Conservation (phyloP, 176 grass and related monocot species). For the Saccharum spontaneum region DNA sequence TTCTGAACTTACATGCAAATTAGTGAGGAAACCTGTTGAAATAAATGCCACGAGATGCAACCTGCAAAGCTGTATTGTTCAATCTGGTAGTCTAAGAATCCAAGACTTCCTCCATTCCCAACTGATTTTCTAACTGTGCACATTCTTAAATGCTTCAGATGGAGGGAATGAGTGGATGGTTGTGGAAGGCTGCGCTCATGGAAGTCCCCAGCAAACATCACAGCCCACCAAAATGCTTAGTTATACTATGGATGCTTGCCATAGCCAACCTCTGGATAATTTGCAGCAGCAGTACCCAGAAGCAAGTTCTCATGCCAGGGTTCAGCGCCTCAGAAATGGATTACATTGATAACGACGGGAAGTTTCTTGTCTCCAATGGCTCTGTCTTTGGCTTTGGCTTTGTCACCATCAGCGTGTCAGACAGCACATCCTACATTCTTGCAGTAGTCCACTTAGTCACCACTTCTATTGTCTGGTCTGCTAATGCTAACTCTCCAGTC, state of each 20-base stretch:
- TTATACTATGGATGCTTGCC: conserved; percentile 31
- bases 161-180: conserved; percentile 18
- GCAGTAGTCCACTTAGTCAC: conserved; percentile 52
- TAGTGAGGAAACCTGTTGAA: not conserved
- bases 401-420: conserved; percentile 27
- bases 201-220: not conserved
- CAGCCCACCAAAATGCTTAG: not conserved
- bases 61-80: not conserved
- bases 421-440: conserved; percentile 67
- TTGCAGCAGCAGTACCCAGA: conserved; percentile 57
- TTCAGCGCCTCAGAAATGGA: conserved; percentile 70
- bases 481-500: conserved; percentile 59
- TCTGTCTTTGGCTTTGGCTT: conserved; percentile 83
- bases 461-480: conserved; percentile 63
- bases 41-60: not conserved
- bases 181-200: conserved; percentile 35
- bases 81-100: not conserved
- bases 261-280: conserved; percentile 33
- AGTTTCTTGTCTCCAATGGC: conserved; percentile 73
- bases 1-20: not conserved
- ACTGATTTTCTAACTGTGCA: conserved; percentile 1
- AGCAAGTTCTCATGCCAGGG: conserved; percentile 44
- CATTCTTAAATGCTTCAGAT: conserved; percentile 25
- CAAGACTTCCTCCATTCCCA: not conserved
- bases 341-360: conserved; percentile 75